Evolutionary conservation across 2,329 filamentous ascomycete species (phyloP).

Genomic region (Neurospora sp.): DNA sequence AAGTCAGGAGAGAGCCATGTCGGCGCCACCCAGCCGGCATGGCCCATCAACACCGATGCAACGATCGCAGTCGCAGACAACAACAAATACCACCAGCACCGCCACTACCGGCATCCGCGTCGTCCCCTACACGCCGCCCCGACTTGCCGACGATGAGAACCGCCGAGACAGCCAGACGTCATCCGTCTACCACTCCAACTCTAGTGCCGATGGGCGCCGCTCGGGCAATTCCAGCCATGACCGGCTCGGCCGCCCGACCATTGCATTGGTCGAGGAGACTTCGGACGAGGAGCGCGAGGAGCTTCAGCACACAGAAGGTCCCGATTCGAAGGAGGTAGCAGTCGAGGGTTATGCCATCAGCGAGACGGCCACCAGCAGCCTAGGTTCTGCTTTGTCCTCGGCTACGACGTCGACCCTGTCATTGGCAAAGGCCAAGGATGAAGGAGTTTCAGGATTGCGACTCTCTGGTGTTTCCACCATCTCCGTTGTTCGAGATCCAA

Average conservation of each 20-base stretch:
- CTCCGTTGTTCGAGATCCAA: constrained; percentile 22
- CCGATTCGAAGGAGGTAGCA: constrained; percentile 12
- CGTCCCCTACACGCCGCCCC: constrained; percentile 39
- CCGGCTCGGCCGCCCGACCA: background rate
- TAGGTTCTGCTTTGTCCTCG: constrained; percentile 26
- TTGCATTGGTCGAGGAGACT: background rate
- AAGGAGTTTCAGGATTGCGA: constrained; percentile 37
- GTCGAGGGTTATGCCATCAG: constrained; percentile 18
- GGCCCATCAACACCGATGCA: constrained; percentile 27
- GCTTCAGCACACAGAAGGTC: constrained; percentile 6
- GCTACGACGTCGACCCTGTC: constrained; percentile 23
- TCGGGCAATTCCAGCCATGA: constrained; percentile 14
- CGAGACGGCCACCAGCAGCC: constrained; percentile 8
- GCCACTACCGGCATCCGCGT: constrained; percentile 30
- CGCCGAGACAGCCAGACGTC: constrained; percentile 19
- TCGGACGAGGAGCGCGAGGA: background rate
- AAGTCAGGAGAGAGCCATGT: constrained; percentile 19
- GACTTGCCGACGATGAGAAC: constrained; percentile 21
- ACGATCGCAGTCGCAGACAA: constrained; percentile 31
- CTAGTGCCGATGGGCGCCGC: constrained; percentile 9
- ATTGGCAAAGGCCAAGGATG: constrained; percentile 28
- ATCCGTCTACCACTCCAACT: constrained; percentile 10
- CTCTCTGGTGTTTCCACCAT: constrained; percentile 24
- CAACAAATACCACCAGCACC: constrained; percentile 21
- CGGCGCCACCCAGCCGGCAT: constrained; percentile 20